Conservation (phyloP, 768 basidiomycete genomes). For the Mycena rosella region DNA sequence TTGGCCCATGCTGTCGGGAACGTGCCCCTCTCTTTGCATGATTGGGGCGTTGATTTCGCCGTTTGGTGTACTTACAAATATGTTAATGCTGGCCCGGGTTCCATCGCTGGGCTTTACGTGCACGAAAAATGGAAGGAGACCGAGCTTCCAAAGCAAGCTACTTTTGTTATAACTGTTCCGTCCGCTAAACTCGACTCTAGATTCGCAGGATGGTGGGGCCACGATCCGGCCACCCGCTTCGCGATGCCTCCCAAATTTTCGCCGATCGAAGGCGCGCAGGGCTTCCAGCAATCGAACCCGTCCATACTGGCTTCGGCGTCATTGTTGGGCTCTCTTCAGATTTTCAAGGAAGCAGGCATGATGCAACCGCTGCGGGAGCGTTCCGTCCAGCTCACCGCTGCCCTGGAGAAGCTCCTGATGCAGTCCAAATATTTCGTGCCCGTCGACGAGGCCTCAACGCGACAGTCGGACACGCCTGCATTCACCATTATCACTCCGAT, state of each 20-base stretch:
- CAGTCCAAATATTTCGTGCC: constrained; percentile 75
- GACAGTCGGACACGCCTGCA: constrained; percentile 49
- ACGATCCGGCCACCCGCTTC: constrained; percentile 89
- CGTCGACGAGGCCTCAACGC: constrained; percentile 45
- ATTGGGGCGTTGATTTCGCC: constrained; percentile 97
- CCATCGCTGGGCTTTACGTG: constrained; percentile 94
- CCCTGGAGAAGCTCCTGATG: constrained; percentile 74
- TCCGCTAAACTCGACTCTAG: constrained; percentile 56
- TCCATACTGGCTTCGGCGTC: constrained; percentile 83
- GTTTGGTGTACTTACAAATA: constrained; percentile 99
- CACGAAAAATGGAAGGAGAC: constrained; percentile 84
- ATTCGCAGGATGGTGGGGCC: constrained; percentile 98
- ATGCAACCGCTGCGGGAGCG: constrained; percentile 76
- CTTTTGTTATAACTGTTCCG: constrained; percentile 28
- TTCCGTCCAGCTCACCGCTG: constrained; percentile 76
- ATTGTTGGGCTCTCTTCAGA: constrained; percentile 84
- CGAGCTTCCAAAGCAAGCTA: constrained; percentile 72
- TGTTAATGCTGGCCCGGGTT: constrained; percentile 95
- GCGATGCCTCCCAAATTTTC: constrained; percentile 88
- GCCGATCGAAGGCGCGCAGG: constrained; percentile 91
- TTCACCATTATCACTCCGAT: constrained; percentile 96
- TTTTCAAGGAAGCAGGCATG: constrained; percentile 86
- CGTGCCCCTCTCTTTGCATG: constrained; percentile 88
- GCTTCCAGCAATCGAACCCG: constrained; percentile 97
- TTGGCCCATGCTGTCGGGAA: constrained; percentile 97